phyloP scores from a whole-genome alignment of 345 rosid species.

The Diplotaxis tenuifolia region DNA sequence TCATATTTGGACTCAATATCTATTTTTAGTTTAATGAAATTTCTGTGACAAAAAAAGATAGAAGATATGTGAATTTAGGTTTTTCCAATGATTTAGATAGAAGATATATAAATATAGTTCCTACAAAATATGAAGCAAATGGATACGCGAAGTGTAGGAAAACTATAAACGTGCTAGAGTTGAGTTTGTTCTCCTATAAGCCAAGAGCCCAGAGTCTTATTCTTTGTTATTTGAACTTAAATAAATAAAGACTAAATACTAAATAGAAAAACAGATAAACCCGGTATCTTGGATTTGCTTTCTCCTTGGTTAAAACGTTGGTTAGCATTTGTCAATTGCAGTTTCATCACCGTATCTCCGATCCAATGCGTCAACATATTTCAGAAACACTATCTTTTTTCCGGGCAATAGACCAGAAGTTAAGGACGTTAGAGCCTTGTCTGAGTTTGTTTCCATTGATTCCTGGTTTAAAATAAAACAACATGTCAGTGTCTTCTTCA shows the following conservation, averaged over 20 bases:
- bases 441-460: too few relatives aligned
- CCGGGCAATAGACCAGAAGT: neutral
- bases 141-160: neutral
- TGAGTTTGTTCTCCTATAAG: neutral
- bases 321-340: neutral
- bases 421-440: too few relatives aligned
- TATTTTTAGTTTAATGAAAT: too few relatives aligned
- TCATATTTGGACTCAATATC: too few relatives aligned
- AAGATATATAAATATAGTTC: neutral
- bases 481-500: too few relatives aligned
- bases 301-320: neutral
- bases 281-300: neutral
- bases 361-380: neutral
- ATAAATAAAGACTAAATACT: too few relatives aligned
- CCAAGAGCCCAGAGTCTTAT: neutral
- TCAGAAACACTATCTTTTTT: neutral
- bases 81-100: neutral
- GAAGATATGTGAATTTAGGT: neutral
- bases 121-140: neutral
- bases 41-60: too few relatives aligned
- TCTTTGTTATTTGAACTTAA: neutral
- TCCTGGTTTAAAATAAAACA: too few relatives aligned
- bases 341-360: neutral
- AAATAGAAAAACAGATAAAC: neutral
- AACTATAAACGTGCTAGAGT: neutral